Evolutionary conservation across 2,329 filamentous ascomycete genomes (phyloP).

Genomic region (Rachicladosporium sp.): DNA sequence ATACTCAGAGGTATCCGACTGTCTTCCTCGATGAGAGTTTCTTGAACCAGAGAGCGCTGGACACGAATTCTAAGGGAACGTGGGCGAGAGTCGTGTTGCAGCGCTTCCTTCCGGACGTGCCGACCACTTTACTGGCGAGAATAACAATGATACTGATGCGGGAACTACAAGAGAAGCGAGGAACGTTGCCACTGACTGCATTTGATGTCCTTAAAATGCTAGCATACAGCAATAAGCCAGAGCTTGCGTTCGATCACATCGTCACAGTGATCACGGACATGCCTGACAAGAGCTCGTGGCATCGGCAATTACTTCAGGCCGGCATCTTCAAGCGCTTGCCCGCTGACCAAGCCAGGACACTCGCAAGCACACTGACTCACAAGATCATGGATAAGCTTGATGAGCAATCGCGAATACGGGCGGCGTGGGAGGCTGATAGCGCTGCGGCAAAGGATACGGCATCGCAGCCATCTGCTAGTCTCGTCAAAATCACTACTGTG

Average conservation of each 20-base stretch:
- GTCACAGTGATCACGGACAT: slow-evolving; percentile 5
- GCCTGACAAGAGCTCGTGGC: slow-evolving; percentile 30
- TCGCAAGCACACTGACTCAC: no score
- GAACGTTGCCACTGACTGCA: not conserved
- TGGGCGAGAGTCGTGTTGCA: no score
- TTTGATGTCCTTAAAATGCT: slow-evolving; percentile 7
- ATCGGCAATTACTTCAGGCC: slow-evolving; percentile 24
- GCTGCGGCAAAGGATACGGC: no score
- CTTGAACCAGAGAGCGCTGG: slow-evolving; percentile 11
- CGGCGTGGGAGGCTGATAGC: no score
- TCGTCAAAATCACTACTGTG: slow-evolving; percentile 31
- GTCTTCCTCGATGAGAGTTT: slow-evolving; percentile 24
- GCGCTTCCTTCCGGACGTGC: no score
- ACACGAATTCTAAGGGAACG: not conserved
- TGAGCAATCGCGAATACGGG: no score
- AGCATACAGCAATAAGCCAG: slow-evolving; percentile 2
- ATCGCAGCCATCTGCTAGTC: no score
- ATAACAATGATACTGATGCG: no score
- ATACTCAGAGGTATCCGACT: slow-evolving; percentile 20
- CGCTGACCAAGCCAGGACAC: slow-evolving; percentile 15
- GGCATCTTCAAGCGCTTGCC: slow-evolving; percentile 24
- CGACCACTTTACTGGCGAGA: no score
- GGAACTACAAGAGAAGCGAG: no score
- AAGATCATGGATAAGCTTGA: no score
- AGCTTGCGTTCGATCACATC: slow-evolving; percentile 1